Evolutionary conservation across 805 yeast genomes (phyloP).

Genomic region (Wickerhamiella galacta): DNA sequence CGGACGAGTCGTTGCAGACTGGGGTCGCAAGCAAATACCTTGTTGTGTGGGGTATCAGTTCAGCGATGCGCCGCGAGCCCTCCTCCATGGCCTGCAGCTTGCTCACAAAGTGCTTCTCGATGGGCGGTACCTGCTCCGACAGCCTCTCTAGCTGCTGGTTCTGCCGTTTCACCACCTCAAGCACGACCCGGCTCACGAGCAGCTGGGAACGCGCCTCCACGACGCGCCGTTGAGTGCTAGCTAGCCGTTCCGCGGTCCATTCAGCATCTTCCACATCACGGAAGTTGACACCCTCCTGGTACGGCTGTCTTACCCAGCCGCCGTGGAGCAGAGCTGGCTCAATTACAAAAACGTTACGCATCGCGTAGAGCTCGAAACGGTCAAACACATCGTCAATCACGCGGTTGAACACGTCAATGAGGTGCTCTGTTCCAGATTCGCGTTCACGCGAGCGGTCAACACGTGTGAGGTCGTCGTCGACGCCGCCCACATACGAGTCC

Average conservation of each 20-base stretch:
- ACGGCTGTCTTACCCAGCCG: conserved; percentile 53
- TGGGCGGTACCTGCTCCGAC: too few relatives aligned
- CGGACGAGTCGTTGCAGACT: too few relatives aligned
- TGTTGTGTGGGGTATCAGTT: too few relatives aligned
- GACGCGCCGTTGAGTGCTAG: not conserved
- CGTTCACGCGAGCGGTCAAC: conserved; percentile 11
- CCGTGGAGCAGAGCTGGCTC: conserved; percentile 46
- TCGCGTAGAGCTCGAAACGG: conserved; percentile 63
- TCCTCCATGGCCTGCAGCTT: too few relatives aligned
- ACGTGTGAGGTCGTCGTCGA: conserved; percentile 17
- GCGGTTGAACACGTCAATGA: conserved; percentile 68
- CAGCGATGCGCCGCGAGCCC: too few relatives aligned
- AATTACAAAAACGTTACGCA: conserved; percentile 57
- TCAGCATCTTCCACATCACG: not conserved
- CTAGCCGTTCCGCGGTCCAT: not conserved
- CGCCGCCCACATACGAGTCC: conserved; percentile 38
- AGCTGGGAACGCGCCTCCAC: not conserved
- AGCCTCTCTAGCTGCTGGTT: too few relatives aligned
- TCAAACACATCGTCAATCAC: conserved; percentile 64
- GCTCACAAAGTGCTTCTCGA: too few relatives aligned
- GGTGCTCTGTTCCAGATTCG: conserved; percentile 44
- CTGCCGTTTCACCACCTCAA: not conserved
- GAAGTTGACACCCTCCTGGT: conserved; percentile 35
- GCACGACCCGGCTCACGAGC: not conserved
- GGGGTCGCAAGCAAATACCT: too few relatives aligned